Percentiles rank a stretch among this genome's conserved stretches.
phyloP scores from a whole-genome alignment of 345 rosid species.

The Geranium rotundifolium region DNA sequence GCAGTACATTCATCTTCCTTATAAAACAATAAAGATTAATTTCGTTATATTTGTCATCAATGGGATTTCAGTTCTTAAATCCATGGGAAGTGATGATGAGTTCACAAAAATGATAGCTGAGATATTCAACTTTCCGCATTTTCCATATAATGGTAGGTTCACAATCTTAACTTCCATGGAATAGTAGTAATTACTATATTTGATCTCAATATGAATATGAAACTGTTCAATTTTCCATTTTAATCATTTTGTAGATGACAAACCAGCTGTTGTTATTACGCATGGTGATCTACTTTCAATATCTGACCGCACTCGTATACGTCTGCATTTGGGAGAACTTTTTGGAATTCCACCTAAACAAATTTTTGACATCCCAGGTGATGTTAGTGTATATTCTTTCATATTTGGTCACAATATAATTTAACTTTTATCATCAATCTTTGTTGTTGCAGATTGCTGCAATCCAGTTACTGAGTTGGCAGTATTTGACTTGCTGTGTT shows the following conservation, averaged over 20 bases:
- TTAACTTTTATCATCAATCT: background rate
- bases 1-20: constrained; percentile 13
- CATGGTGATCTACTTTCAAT: constrained; percentile 66
- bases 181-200: background rate
- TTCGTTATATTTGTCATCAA: constrained; percentile 57
- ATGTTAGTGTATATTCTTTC: background rate
- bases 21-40: constrained; percentile 38
- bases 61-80: constrained; percentile 48
- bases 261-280: constrained; percentile 69
- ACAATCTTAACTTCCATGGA: background rate
- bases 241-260: constrained; percentile 44
- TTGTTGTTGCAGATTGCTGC: constrained; percentile 32
- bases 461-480: constrained; percentile 42
- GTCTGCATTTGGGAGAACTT: constrained; percentile 51
- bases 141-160: constrained; percentile 55
- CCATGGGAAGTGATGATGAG: constrained; percentile 25
- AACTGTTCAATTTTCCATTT: background rate
- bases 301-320: constrained; percentile 42
- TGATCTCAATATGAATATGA: no score
- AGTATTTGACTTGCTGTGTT: constrained; percentile 47
- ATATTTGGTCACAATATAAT: constrained; percentile 1
- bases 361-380: constrained; percentile 77
- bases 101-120: constrained; percentile 26
- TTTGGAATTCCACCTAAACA: constrained; percentile 67
- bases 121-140: constrained; percentile 40